Evolutionary conservation across 768 basidiomycete genomes (phyloP).

Genomic region (Boletus subcaerulescens): DNA sequence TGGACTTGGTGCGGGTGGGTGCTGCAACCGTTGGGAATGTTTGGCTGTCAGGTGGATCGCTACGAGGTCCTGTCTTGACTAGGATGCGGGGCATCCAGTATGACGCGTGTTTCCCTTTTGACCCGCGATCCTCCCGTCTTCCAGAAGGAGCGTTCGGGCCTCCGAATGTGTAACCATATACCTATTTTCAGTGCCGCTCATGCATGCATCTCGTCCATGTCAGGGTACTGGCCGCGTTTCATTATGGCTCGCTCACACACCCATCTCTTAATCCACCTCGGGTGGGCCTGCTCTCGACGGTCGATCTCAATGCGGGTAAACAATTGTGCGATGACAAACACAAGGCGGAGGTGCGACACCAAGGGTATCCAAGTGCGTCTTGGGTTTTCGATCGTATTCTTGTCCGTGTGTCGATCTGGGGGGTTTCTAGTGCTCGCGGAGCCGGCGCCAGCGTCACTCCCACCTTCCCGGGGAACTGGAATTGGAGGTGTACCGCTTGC

Average conservation of each 20-base stretch:
- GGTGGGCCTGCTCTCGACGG: slow-evolving; percentile 70
- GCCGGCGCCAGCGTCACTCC: slow-evolving; percentile 38
- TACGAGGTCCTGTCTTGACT: background rate
- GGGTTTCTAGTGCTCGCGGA: slow-evolving; percentile 36
- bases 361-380: slow-evolving; percentile 30
- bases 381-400: background rate
- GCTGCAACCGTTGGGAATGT: background rate
- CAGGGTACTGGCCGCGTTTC: slow-evolving; percentile 64
- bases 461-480: slow-evolving; percentile 20
- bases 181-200: background rate
- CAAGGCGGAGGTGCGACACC: slow-evolving; percentile 29
- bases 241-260: slow-evolving; percentile 69
- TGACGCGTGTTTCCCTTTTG: background rate
- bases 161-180: background rate
- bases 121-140: background rate
- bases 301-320: slow-evolving; percentile 52
- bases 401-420: background rate
- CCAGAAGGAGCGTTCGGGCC: slow-evolving; percentile 14
- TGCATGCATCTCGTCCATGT: background rate
- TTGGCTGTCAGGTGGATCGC: background rate
- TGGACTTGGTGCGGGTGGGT: slow-evolving; percentile 8
- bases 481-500: slow-evolving; percentile 32
- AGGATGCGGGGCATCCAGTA: slow-evolving; percentile 2
- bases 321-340: slow-evolving; percentile 35
- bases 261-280: slow-evolving; percentile 67